Conservation (phyloP, 768 basidiomycete genomes). For the Psilocybe tampanensis region DNA sequence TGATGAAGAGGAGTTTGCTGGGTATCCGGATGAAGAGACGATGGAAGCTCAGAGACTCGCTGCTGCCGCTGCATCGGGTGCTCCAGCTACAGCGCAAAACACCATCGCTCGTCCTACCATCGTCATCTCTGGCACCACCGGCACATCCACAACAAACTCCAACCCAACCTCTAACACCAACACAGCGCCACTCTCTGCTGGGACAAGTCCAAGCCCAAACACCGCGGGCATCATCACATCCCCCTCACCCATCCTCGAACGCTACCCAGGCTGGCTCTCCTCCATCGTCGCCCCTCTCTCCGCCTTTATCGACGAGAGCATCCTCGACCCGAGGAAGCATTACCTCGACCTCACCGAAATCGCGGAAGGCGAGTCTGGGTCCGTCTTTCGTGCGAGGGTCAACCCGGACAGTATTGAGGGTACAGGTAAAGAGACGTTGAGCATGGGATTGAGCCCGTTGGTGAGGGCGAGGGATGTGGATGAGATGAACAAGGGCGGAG, state of each 20-base stretch:
- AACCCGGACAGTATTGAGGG: slow-evolving; percentile 18
- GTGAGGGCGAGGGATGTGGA: slow-evolving; percentile 41
- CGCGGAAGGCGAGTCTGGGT: slow-evolving; percentile 83
- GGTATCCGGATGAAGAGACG: slow-evolving; percentile 28
- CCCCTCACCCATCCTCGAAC: slow-evolving; percentile 27
- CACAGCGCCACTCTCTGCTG: too few species aligned
- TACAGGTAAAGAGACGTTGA: slow-evolving; percentile 31
- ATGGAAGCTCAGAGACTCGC: slow-evolving; percentile 23
- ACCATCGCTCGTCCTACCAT: slow-evolving; percentile 30
- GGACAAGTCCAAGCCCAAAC: too few species aligned
- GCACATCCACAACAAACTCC: too few species aligned
- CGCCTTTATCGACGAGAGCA: slow-evolving; percentile 61
- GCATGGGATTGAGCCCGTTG: slow-evolving; percentile 38
- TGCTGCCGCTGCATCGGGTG: slow-evolving; percentile 8
- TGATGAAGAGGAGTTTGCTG: slow-evolving; percentile 15
- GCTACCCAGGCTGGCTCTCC: slow-evolving; percentile 66
- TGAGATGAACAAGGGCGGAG: slow-evolving; percentile 32
- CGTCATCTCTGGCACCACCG: slow-evolving; percentile 25
- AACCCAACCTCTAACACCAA: too few species aligned
- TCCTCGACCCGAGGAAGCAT: slow-evolving; percentile 58
- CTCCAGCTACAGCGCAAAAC: neutral
- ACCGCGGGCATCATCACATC: too few species aligned
- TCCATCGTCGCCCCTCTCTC: slow-evolving; percentile 59
- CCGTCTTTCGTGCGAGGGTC: slow-evolving; percentile 55
- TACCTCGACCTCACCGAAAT: slow-evolving; percentile 77